Base-by-base conservation (phyloP, 768 basidiomycete species). In the Amanita muscaria region DNA sequence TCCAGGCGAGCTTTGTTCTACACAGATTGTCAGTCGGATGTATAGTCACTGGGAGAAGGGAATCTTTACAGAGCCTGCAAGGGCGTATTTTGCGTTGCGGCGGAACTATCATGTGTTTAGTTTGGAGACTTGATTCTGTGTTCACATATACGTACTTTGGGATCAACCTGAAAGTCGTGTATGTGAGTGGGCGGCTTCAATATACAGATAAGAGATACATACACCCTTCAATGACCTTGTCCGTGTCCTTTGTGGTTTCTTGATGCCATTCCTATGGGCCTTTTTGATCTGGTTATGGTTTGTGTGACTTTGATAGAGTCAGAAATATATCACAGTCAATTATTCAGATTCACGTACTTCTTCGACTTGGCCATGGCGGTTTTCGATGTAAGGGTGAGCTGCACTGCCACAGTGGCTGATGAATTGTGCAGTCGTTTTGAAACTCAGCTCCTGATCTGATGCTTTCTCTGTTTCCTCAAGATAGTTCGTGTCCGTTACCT, bases 231-330 rank as follows among this genome's bases (percentile, higher is more conserved):
- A 57, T 29, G 88, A 92, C 54, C 83, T 76, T 55, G 85, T 77
- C 57, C 80, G 76, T 62, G 77, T 72, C 47, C 77, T 73, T 64
- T 73, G 68, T 42, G 89, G 84, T 64, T 74, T 79, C 72, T 86
- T 90, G 73, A 97, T 94, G 60, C 93, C 94, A 74, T 98, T 98
- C 53, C 87, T 79, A 75, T 98, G 94, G 53, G 94, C 91, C 80
- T 96, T 97, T 68, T 80, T 81, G 75, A 57, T 89, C 73, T 96
- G 91, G 76, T 94, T 96, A 77, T 94, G 92, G 67, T 88, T 89
- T 59, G 85, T 89, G 64, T 90, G 84, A 59, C 86, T 91, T 18
- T 11, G n/a, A 15, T 3, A 50, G 23, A 14, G 31, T 43, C 43
- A 42, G 48, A 19, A 56, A 49, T 12, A 39, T 40, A 19, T 14